Base-by-base conservation (phyloP, 2,329 filamentous ascomycete genomes). In the Aspergillus chevalieri region DNA sequence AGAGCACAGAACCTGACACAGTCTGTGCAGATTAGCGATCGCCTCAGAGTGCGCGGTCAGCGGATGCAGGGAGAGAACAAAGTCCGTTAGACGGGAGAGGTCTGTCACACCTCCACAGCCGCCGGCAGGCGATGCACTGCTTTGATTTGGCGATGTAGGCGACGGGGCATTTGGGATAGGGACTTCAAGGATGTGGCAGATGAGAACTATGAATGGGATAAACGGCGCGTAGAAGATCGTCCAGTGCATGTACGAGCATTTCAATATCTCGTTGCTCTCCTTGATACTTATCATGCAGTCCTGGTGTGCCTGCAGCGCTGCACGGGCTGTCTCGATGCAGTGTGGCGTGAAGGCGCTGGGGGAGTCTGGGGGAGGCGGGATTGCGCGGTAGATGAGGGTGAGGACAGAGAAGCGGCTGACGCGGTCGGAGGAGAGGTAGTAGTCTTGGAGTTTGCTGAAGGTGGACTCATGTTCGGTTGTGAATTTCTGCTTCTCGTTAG, bases 1-100 rank as follows among this genome's bases (percentile, higher is more conserved):
- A 48, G 79, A 79, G 52, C 76, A 75, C 62, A 86, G 81, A 22
- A 85, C 75, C 33, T 78, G 74, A 56, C 80, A 85, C 24, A 86
- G 73, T n/a, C 76, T 78, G 57, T 82, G 78, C 10, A 86, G 71
- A 58, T 81, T 82, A 24, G 78, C 74, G 19, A 82, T 75, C 2
- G 79, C 77, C 58, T 84, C 78, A 1, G 82, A 85, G 2, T 77
- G 68, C 4, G 72, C 70, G 43, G 73, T 73, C 2, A 75, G 73
- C 0, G 74, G 73, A 51, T 78, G 72, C 2, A 85, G 74, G 2
- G 79, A 83, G 17, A 68, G 63, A 44, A 79, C 76, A 55, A 86
- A 85, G 2, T 78, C 73, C 33, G 75, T 73, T 1, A 86, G 71
- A 1, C 77, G 73, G 26, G 67, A 58, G 4, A 86, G 71, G 54